Evolutionary conservation across 768 basidiomycete genomes (phyloP), one percentile per base, ranked within the genome.

Genomic region (Dictyophora rubrovolvata): DNA sequence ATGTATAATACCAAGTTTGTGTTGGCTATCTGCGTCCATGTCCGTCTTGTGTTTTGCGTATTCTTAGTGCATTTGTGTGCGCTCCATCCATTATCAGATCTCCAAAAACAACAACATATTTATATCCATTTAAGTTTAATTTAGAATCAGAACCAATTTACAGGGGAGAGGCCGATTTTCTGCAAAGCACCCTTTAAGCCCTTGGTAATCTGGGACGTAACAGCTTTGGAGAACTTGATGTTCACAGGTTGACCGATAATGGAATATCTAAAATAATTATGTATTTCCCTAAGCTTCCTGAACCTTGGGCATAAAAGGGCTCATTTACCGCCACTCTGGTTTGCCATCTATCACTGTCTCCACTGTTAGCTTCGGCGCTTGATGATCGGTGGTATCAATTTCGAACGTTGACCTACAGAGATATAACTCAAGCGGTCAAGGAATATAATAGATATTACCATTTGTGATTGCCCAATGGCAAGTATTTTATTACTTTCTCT

Each of bases 401-500:
- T 87, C 85, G 49, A 91, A 77, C 0, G 82, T 69, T 1, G 85
- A 81, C 81, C 84, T 86, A 60, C 2, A 37, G 35, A 37, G n/a
- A 7, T 42, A 54, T 46, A 54, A 17, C 34, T 51, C 17, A 37
- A 35, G 17, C 7, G 42, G 20, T 22, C 5, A 55, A 52, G 22
- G 20, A 35, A 51, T 48, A 36, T 48, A 7, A 53, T 22, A 36
- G 8, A 20, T 63, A 74, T 48, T 46, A 83, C 84, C 84, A 86
- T 69, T 88, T 88, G 63, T 75, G 74, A 65, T 86, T 86, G 12
- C 87, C 87, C 21, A 72, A 71, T 0, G 84, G 77, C 18, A 87
- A 69, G 64, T 87, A 85, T 63, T 82, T 77, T 34, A 83, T 28
- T 0, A 81, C 80, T 53, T 73, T 69, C 65, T 86, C 82, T 59